Percentiles rank a stretch among this genome's conserved stretches.
phyloP scores from a whole-genome alignment of 2,329 filamentous ascomycete species.

The Xylaria multiplex region DNA sequence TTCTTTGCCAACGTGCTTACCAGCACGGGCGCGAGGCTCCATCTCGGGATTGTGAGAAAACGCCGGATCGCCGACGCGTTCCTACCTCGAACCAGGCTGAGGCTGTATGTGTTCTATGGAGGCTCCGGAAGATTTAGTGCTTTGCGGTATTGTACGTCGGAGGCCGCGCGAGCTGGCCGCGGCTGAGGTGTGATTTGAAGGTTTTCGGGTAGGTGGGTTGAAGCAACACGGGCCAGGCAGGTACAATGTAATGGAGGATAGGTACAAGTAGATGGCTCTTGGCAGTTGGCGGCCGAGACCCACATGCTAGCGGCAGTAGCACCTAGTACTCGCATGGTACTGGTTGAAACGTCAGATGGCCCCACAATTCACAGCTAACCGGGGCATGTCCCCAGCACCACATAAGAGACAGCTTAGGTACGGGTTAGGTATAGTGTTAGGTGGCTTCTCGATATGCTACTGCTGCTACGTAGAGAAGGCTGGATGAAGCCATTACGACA shows the following conservation, averaged over 20 bases:
- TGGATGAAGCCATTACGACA: slow-evolving; percentile 30
- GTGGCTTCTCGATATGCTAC: not conserved
- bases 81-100: not conserved
- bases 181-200: slow-evolving; percentile 1
- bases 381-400: too few relatives aligned
- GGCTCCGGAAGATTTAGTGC: not conserved
- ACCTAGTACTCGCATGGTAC: not conserved
- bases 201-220: not conserved
- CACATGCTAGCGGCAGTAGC: not conserved
- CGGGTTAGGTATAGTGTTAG: not conserved
- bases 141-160: slow-evolving; percentile 1
- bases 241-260: not conserved
- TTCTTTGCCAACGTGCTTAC: slow-evolving; percentile 84
- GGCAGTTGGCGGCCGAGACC: not conserved
- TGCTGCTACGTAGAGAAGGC: slow-evolving; percentile 24
- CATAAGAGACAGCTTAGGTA: too few relatives aligned
- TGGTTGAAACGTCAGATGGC: slow-evolving; percentile 12
- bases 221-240: not conserved
- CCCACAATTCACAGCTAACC: not conserved
- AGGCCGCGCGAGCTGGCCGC: slow-evolving; percentile 1
- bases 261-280: not conserved
- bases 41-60: slow-evolving; percentile 53
- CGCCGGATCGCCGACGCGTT: not conserved
- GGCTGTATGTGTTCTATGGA: not conserved
- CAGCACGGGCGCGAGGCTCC: slow-evolving; percentile 80